Base-by-base conservation (phyloP, 306 rosid species). In the Trifolium subterraneum region DNA sequence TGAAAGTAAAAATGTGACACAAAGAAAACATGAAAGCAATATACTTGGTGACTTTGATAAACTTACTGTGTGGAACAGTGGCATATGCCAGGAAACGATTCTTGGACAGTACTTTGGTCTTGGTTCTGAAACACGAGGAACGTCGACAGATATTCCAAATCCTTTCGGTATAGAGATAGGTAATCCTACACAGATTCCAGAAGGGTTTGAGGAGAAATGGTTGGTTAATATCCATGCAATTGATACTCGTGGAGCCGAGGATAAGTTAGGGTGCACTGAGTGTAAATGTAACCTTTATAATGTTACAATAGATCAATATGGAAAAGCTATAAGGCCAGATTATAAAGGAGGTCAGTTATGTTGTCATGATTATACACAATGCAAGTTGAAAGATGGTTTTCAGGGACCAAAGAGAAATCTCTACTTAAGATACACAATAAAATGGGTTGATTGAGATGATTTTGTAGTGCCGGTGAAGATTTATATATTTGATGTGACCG, bases 381-480 rank as follows among this genome's bases (percentile, higher is more conserved):
- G 98, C 77, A 86, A 44, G 58, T 59, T 88, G 71, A 90, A 41
- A 18, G 79, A 83, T 72, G 86, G 88, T 4, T 79, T 78, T 78
- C 48, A 82, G 48, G 80, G 88, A 27, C 81, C 68, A 25, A 78
- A 78, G 78, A 84, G 89, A 80, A 82, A 64, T 44, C 87, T 93
- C 31, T 90, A 84, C 79, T 12, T 93, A 56, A 87, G 75, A 82
- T 93, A 90, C 75, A 90, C 91, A 0, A 86, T 93, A 19, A 76
- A 86, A 75, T 93, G 96, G 98, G 72, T 87, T 18, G 95, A 90
- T 18, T 93, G 98, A 96, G 76, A 83, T 64, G 79, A 85, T 39
- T 74, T n/a, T 8, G 11, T 90, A 0, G 80, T 93, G 78, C 97
- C 97, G 12, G 85, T 86, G 2, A 79, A 84, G 79, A 80, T 88